phyloP scores from a whole-genome alignment of 1,139 yeast genomes.

The Suhomyces bribrorum region DNA sequence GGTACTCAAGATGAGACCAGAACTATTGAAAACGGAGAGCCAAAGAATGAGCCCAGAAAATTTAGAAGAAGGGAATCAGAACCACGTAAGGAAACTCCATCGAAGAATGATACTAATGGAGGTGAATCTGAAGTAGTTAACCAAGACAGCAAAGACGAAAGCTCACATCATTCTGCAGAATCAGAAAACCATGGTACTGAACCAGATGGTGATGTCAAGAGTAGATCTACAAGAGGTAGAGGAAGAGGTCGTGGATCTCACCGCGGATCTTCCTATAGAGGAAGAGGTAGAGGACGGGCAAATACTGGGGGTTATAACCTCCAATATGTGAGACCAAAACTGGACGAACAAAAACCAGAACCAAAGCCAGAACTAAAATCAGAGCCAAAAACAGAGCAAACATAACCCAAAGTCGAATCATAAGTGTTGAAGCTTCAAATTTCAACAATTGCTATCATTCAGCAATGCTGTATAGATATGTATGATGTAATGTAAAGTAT shows the following conservation, averaged over 20 bases:
- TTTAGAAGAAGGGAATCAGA: neutral
- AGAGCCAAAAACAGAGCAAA: slow-evolving; percentile 1
- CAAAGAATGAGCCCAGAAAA: neutral
- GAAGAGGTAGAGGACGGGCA: slow-evolving; percentile 18
- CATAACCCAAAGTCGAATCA: too few relatives aligned
- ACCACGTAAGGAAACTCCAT: slow-evolving; percentile 13
- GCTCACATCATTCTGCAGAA: neutral
- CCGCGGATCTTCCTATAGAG: slow-evolving; percentile 12
- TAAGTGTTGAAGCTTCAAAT: neutral
- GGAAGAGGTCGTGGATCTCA: slow-evolving; percentile 23
- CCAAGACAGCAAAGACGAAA: slow-evolving; percentile 3
- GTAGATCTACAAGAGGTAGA: slow-evolving; percentile 16
- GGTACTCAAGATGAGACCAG: neutral
- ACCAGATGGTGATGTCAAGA: slow-evolving; percentile 1
- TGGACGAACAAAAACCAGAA: slow-evolving; percentile 11
- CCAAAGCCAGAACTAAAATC: slow-evolving; percentile 3
- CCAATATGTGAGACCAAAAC: slow-evolving; percentile 29
- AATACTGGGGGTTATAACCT: slow-evolving; percentile 21
- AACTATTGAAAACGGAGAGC: neutral
- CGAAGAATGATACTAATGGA: neutral
- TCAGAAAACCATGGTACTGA: neutral
- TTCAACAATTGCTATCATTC: slow-evolving; percentile 6
- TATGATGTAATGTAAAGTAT: slow-evolving; percentile 10
- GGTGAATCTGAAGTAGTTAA: slow-evolving; percentile 4
- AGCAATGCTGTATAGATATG: slow-evolving; percentile 12